phyloP scores from a whole-genome alignment of 2,329 filamentous ascomycete species.

The Macroventuria anomochaeta region DNA sequence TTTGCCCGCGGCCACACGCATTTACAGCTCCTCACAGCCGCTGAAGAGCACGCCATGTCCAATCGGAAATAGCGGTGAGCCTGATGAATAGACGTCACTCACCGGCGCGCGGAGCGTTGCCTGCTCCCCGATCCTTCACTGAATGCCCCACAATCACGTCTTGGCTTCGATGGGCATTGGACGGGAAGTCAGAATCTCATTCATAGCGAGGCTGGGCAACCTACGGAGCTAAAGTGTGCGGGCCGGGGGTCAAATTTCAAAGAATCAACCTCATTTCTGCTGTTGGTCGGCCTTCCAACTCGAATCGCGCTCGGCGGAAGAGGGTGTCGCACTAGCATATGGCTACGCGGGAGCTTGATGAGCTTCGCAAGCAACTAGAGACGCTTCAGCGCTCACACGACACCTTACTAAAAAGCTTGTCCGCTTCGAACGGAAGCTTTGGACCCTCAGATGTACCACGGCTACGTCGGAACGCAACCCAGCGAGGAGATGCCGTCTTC shows the following conservation, averaged over 20 bases:
- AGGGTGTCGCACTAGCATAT: constrained; percentile 23
- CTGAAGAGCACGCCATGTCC: constrained; percentile 8
- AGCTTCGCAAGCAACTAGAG: constrained; percentile 42
- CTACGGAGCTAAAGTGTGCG: constrained; percentile 26
- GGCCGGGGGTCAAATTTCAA: constrained; percentile 16
- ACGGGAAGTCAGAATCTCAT: constrained; percentile 12
- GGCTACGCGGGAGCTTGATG: constrained; percentile 39
- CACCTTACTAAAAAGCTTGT: constrained; percentile 37
- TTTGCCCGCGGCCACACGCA: not conserved
- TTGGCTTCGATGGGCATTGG: constrained; percentile 29
- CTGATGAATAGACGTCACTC: constrained; percentile 14
- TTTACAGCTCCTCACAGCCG: not conserved
- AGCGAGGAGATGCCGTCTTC: constrained; percentile 37
- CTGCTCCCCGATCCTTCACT: constrained; percentile 8
- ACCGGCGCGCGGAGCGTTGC: constrained; percentile 13
- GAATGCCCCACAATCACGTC: constrained; percentile 17
- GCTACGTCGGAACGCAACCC: constrained; percentile 31
- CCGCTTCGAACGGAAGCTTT: constrained; percentile 38
- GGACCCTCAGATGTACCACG: constrained; percentile 31
- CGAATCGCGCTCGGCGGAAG: constrained; percentile 9
- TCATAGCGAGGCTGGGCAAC: constrained; percentile 26
- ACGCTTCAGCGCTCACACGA: constrained; percentile 44
- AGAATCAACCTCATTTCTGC: constrained; percentile 11
- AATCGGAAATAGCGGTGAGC: constrained; percentile 35
- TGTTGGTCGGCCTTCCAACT: constrained; percentile 6